These are phyloP conservation scores for Abelmoschus esculentus DNA, from an alignment of 345 rosid species.

Conservation along the genomic window DNA sequence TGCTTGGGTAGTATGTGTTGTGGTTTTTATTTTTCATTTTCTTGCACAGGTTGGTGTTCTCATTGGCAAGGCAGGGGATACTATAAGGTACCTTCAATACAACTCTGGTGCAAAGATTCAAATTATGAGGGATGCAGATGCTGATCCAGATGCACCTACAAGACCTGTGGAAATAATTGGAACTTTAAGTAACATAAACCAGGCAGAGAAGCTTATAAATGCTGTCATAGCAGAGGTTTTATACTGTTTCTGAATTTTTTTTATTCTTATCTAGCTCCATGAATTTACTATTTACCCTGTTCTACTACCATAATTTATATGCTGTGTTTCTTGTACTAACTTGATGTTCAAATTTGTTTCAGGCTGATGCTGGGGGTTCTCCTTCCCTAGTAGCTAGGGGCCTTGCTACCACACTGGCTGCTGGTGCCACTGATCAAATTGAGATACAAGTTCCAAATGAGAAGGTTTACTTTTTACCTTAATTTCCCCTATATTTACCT, in stretches of 20 bases:
- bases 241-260: not conserved
- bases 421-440: slow-evolving; percentile 51
- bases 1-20: not conserved
- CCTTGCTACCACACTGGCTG: slow-evolving; percentile 42
- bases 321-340: not conserved
- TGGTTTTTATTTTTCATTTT: slow-evolving; percentile 2
- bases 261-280: not conserved
- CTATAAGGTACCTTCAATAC: slow-evolving; percentile 61
- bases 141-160: slow-evolving; percentile 54
- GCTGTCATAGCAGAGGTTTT: slow-evolving; percentile 80
- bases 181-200: slow-evolving; percentile 41
- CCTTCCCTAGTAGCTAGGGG: slow-evolving; percentile 86
- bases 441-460: slow-evolving; percentile 92
- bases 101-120: slow-evolving; percentile 97
- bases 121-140: slow-evolving; percentile 77
- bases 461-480: slow-evolving; percentile 38
- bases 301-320: not conserved
- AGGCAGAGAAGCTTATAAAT: slow-evolving; percentile 74
- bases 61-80: slow-evolving; percentile 90
- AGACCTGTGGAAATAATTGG: slow-evolving; percentile 89
- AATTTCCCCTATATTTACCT: not conserved
- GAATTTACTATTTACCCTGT: not conserved
- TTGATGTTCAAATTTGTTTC: slow-evolving; percentile 9
- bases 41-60: slow-evolving; percentile 74
- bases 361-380: slow-evolving; percentile 95